phyloP scores from a whole-genome alignment of 495 filamentous ascomycete genomes.

The Daldinia caldariorum region DNA sequence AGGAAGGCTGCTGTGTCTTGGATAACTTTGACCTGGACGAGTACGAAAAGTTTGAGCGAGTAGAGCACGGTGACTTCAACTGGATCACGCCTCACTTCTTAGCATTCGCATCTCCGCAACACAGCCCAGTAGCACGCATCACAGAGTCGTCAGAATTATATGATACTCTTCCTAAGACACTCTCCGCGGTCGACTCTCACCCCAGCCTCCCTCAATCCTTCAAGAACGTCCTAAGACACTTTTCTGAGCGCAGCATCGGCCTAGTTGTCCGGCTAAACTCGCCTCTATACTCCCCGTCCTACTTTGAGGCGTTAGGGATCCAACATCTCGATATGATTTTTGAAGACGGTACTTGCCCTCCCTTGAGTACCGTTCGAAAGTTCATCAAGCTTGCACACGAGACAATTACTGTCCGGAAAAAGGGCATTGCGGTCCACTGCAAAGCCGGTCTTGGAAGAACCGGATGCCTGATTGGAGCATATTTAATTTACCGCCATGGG shows the following conservation, averaged over 20 bases:
- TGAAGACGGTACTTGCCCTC: slow-evolving; percentile 95
- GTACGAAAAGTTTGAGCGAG: slow-evolving; percentile 94
- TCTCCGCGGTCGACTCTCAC: slow-evolving; percentile 70
- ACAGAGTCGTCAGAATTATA: slow-evolving; percentile 75
- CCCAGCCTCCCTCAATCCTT: slow-evolving; percentile 79
- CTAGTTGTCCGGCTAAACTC: slow-evolving; percentile 96
- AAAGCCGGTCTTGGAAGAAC: slow-evolving; percentile 98
- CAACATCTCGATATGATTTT: slow-evolving; percentile 99
- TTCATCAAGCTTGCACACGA: slow-evolving; percentile 96
- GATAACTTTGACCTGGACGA: slow-evolving; percentile 94
- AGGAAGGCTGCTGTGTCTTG: slow-evolving; percentile 85
- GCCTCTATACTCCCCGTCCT: slow-evolving; percentile 91
- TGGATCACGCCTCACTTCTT: slow-evolving; percentile 96
- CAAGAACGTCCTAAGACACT: slow-evolving; percentile 94
- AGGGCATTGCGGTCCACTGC: slow-evolving; percentile 95
- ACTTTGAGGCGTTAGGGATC: slow-evolving; percentile 94
- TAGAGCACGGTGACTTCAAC: slow-evolving; percentile 99
- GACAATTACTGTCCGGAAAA: slow-evolving; percentile 86
- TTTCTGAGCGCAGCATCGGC: slow-evolving; percentile 83
- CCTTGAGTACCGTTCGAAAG: slow-evolving; percentile 81
- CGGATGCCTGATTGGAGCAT: slow-evolving; percentile 94
- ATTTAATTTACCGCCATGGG: slow-evolving; percentile 96
- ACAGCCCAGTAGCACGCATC: slow-evolving; percentile 75
- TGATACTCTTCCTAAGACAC: slow-evolving; percentile 72
- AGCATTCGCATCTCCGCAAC: slow-evolving; percentile 94